phyloP scores from a whole-genome alignment of 768 basidiomycete species.

The Leccinum obscurum region DNA sequence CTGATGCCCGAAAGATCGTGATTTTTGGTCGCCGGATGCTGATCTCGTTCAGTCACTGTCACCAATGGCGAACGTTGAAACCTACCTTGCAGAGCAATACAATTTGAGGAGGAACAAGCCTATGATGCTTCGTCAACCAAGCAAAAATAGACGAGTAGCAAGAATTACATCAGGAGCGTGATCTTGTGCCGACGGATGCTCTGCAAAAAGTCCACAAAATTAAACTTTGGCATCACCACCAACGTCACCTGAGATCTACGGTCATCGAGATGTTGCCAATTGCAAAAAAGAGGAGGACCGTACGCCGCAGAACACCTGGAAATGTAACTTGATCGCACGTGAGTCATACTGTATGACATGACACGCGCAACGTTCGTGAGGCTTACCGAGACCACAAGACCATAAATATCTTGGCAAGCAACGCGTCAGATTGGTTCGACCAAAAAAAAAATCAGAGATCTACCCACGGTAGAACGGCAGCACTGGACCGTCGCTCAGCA shows the following conservation, averaged over 20 bases:
- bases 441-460: constrained; percentile 6
- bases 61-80: neutral
- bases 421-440: constrained; percentile 12
- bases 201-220: constrained; percentile 57
- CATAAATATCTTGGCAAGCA: constrained; percentile 53
- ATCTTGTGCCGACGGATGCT: constrained; percentile 61
- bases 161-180: constrained; percentile 51
- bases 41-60: constrained; percentile 1
- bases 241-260: constrained; percentile 45
- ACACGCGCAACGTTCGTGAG: neutral
- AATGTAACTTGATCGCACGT: constrained; percentile 44
- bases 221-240: constrained; percentile 64
- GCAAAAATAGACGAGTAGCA: neutral
- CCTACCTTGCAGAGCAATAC: constrained; percentile 65
- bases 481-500: constrained; percentile 35
- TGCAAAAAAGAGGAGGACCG: constrained; percentile 11
- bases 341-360: constrained; percentile 2
- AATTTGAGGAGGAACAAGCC: constrained; percentile 66
- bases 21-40: constrained; percentile 54
- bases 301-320: constrained; percentile 53
- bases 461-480: constrained; percentile 62
- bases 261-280: neutral
- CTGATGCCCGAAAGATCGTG: constrained; percentile 54
- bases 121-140: constrained; percentile 21
- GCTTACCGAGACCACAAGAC: constrained; percentile 55